Evolutionary conservation across 345 rosid genomes (phyloP), one percentile per base, ranked within the genome.

Genomic region (Lenwebbia sp.): DNA sequence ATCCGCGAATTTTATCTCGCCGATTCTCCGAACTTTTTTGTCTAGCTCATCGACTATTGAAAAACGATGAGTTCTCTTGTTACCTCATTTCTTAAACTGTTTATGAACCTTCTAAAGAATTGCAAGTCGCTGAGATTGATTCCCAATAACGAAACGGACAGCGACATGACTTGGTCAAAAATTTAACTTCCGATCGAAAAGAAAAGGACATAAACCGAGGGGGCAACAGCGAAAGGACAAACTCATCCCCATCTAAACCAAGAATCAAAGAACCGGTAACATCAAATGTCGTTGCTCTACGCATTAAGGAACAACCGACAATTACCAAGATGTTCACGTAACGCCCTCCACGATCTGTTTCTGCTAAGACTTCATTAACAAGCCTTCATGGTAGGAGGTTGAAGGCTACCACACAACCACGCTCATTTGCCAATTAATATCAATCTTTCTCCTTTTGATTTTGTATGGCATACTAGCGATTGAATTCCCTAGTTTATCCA

Each of bases 281-380:
- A 86, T 91, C 89, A 86, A 78, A 41, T 37, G 81, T 37, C 47
- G 81, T 37, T 70, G 13, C 26, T 70, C 26, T 70, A 2, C 47
- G 13, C 26, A 37, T 83, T 22, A 49, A 82, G 78, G 87, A 90
- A 90, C 93, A 85, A 90, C 89, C 89, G 56, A 86, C 91, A 88
- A 56, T 86, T 58, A 89, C 86, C 91, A 84, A 90, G 55, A 83
- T 85, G 76, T 55, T 56, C 13, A n/a, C 26, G 56, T 87, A 83
- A 85, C 65, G 40, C 49, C 55, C 70, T 70, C 41, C 70, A 81
- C 91, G 41, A 9, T 70, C 26, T 2, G 10, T 9, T 37, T 37
- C 81, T 70, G 3, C 7, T 10, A 37, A 37, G 81, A 70, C 81
- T 89, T 92, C 83, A 86, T 89, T 56, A 82, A 3, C 70, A 92